phyloP scores from a whole-genome alignment of 2,329 filamentous ascomycete species.

The Metarhizium rileyi region DNA sequence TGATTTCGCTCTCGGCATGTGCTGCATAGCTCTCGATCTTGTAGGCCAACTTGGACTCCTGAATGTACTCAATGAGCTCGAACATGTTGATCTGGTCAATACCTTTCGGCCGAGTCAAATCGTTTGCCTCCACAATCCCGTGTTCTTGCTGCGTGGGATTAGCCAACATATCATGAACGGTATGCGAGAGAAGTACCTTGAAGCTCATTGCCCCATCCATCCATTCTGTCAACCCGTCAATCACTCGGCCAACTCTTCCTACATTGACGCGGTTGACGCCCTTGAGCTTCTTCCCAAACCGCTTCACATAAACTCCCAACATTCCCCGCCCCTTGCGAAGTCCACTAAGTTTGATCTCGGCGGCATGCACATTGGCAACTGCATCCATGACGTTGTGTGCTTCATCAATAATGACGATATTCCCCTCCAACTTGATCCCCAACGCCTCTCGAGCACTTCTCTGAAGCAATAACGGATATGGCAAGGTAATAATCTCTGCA shows the following conservation, averaged over 20 bases:
- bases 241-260: constrained; percentile 72
- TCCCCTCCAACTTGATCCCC: constrained; percentile 73
- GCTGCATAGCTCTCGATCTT: constrained; percentile 87
- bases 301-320: constrained; percentile 72
- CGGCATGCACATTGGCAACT: constrained; percentile 76
- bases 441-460: constrained; percentile 80
- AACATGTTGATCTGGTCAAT: constrained; percentile 94
- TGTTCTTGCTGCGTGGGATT: constrained; percentile 32
- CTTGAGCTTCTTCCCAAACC: constrained; percentile 80
- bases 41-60: constrained; percentile 83
- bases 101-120: constrained; percentile 71
- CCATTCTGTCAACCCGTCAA: constrained; percentile 68
- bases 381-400: constrained; percentile 97
- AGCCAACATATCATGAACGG: background rate
- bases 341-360: constrained; percentile 64
- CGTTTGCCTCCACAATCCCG: constrained; percentile 59
- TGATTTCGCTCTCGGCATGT: constrained; percentile 43
- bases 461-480: constrained; percentile 84
- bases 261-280: constrained; percentile 88
- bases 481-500: constrained; percentile 83
- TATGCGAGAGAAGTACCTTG: constrained; percentile 24
- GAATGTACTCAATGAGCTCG: constrained; percentile 77
- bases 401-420: constrained; percentile 93
- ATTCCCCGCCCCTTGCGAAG: constrained; percentile 64
- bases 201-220: constrained; percentile 43